These are phyloP conservation scores for Phytophthora rubi DNA, from an alignment of 352 stramenopile species.

Conservation along the genomic window DNA sequence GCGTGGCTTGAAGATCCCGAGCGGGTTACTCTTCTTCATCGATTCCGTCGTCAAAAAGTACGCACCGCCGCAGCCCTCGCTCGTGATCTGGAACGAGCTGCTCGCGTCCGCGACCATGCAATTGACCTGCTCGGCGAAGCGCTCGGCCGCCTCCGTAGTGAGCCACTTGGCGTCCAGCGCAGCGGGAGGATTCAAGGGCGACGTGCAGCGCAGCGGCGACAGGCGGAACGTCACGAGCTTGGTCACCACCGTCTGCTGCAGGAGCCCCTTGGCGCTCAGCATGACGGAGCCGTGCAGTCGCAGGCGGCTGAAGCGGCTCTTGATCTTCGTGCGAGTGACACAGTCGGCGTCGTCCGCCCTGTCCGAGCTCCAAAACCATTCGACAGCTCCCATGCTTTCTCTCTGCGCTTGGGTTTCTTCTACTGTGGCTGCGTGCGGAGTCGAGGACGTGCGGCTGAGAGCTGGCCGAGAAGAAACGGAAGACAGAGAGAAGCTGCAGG, in stretches of 20 bases:
- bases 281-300: constrained; percentile 49
- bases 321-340: constrained; percentile 8
- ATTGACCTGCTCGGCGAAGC: constrained; percentile 54
- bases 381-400: constrained; percentile 46
- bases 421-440: neutral
- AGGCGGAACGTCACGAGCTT: constrained; percentile 49
- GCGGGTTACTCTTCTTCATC: constrained; percentile 36
- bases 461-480: constrained; percentile 16
- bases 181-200: constrained; percentile 15
- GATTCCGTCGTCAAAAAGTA: constrained; percentile 57
- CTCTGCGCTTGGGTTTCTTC: constrained; percentile 34
- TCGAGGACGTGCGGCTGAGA: neutral
- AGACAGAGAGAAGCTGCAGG: constrained; percentile 29
- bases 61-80: constrained; percentile 79
- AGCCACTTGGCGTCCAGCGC: constrained; percentile 48
- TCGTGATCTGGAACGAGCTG: constrained; percentile 69
- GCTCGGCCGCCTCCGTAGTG: constrained; percentile 45
- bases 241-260: constrained; percentile 54
- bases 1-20: constrained; percentile 97
- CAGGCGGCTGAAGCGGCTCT: constrained; percentile 39
- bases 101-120: constrained; percentile 37
- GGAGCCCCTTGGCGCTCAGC: constrained; percentile 49
- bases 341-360: constrained; percentile 9
- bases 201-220: constrained; percentile 39
- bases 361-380: constrained; percentile 41